A percentile compares a stretch with the other conserved stretches of the same genome.
phyloP scores from a whole-genome alignment of 768 basidiomycete genomes.

The Gautieria morchelliformis region DNA sequence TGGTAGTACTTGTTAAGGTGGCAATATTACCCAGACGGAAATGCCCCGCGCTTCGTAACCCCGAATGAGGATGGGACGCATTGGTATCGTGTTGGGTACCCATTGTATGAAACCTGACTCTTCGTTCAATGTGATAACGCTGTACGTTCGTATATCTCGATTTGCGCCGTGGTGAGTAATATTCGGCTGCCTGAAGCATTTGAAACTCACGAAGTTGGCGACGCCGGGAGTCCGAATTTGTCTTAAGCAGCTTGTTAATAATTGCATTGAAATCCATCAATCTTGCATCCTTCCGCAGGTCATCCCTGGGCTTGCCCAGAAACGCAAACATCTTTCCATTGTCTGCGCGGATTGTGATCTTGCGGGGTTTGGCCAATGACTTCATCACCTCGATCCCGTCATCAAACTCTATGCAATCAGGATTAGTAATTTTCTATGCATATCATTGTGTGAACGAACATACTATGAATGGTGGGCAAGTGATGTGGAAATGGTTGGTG shows the following conservation, averaged over 20 bases:
- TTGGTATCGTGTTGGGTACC: constrained; percentile 86
- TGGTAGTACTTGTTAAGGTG: neutral
- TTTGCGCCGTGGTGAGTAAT: constrained; percentile 4
- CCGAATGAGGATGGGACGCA: constrained; percentile 66
- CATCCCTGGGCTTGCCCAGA: constrained; percentile 94
- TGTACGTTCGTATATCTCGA: constrained; percentile 89
- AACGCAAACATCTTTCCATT: constrained; percentile 84
- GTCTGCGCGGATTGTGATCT: constrained; percentile 74
- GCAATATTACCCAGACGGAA: constrained; percentile 32
- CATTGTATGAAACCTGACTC: constrained; percentile 98
- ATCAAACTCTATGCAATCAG: constrained; percentile 43
- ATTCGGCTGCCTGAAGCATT: neutral
- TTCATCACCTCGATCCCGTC: constrained; percentile 88
- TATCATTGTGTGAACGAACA: constrained; percentile 14
- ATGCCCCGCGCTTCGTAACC: constrained; percentile 49
- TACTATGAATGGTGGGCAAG: constrained; percentile 70
- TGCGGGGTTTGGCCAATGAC: constrained; percentile 85
- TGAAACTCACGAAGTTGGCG: constrained; percentile 71
- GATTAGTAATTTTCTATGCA: neutral
- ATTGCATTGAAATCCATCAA: constrained; percentile 98
- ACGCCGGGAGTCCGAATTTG: constrained; percentile 85
- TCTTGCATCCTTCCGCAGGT: constrained; percentile 92
- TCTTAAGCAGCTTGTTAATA: constrained; percentile 92
- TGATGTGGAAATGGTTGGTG: constrained; percentile 77
- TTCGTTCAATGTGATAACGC: constrained; percentile 96